Base-by-base conservation (phyloP, 441 rosid species). In the Adansonia rubrostipa region DNA sequence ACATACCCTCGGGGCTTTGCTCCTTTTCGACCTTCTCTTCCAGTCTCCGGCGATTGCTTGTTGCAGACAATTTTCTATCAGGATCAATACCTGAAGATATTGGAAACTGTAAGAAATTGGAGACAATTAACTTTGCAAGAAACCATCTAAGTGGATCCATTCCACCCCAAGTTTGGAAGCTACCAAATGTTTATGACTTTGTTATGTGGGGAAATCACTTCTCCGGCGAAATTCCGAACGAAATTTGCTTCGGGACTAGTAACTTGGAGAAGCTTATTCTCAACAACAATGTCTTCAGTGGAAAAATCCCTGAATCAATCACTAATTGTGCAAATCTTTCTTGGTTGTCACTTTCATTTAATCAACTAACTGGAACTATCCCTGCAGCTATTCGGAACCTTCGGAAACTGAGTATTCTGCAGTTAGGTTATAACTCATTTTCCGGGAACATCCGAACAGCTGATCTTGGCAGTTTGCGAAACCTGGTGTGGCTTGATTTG, bases 191-290 rank as follows among this genome's bases (percentile, higher is more conserved):
- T 28, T 10, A 6, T 17, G 76, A 73, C 54, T 73, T 73, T 7
- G 19, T 73, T 4, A 15, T 73, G 51, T 73, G 76, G 76, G 76
- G 76, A 58, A 73, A 73, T 14, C 42, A 40, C 66, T 19, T 73
- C 5, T 6, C 69, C 19, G 76, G 76, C 0, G 40, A 73, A 17
- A 57, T 73, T 13, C 76, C 76, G 0, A 42, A 57, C 2, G 66
- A 44, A 40, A 11, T 57, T 15, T 57, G 76, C 76, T 57, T 7
- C 5, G 62, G 15, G 9, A 64, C n/a, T 6, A 0, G 13, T 0
- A 40, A 57, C 9, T 33, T 57, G 66, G 51, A 36, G 15, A 56
- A 20, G 15, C 76, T 73, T 9, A 44, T 42, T 42, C 76, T 73
- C 50, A 44, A 57, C 40, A 73, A 73, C 54, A 73, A 73, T 58